Evolutionary conservation across 371 early-diverging fungal genomes (phyloP).

Genomic region (Quaeritorhiza haematococci): DNA sequence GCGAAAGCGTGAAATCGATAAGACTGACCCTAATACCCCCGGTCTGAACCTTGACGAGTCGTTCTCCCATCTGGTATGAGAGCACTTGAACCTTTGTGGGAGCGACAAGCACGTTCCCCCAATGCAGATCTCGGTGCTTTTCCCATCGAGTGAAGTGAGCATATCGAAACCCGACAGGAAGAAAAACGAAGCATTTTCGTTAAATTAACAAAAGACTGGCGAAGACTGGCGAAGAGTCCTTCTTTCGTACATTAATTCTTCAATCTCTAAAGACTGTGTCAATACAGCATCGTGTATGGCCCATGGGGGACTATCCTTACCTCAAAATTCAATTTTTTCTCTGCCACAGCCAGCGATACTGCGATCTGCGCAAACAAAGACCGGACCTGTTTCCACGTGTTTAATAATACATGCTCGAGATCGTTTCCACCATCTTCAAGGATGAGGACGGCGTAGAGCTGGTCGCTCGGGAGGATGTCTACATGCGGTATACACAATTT

Average conservation of each 20-base stretch:
- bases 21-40: conserved; percentile 55
- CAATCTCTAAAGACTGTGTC: no score
- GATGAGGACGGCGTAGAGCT: conserved; percentile 66
- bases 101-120: conserved; percentile 78
- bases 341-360: conserved; percentile 46
- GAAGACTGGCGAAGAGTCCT: no score
- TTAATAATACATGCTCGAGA: conserved; percentile 47
- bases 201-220: no score
- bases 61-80: not conserved
- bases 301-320: no score
- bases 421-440: conserved; percentile 67
- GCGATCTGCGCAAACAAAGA: conserved; percentile 54
- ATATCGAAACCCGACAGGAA: no score
- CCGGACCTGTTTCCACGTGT: conserved; percentile 53
- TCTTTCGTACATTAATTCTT: no score
- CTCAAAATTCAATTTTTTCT: no score
- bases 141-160: no score
- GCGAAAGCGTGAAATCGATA: conserved; percentile 66
- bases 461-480: conserved; percentile 44
- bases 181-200: no score
- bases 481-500: no score
- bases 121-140: conserved; percentile 61
- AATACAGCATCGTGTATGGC: no score
- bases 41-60: conserved; percentile 20
- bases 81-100: not conserved